Evolutionary conservation across 148 eudicot species (phyloP).

Genomic region (Rhododendron simsii): DNA sequence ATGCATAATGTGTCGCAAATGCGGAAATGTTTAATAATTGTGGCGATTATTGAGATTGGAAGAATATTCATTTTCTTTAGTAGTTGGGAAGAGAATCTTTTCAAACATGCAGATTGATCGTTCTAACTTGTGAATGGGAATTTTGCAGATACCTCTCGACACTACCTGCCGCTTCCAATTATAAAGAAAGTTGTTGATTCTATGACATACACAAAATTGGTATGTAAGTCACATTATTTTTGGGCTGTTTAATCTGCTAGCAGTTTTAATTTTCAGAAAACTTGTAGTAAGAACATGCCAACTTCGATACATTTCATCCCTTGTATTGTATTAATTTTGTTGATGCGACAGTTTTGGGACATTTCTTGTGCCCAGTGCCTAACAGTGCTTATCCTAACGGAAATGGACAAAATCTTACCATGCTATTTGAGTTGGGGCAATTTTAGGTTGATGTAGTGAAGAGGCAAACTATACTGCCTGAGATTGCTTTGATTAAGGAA

Average conservation of each 20-base stretch:
- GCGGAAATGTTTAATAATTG: not conserved
- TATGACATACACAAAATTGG: constrained; percentile 90
- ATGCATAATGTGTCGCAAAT: not conserved
- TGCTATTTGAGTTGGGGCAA: not conserved
- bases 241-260: not conserved
- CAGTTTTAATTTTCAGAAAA: not conserved
- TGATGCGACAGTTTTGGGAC: not conserved
- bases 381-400: not conserved
- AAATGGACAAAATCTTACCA: not conserved
- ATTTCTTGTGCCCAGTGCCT: not conserved
- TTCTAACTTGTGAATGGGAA: constrained; percentile 8
- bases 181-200: constrained; percentile 92
- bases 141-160: constrained; percentile 87
- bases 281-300: not conserved
- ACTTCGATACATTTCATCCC: not conserved
- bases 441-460: not conserved
- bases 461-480: not conserved
- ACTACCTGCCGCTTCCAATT: constrained; percentile 65
- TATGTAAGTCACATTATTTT: constrained; percentile 25
- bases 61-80: not conserved
- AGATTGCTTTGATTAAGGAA: not conserved
- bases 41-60: not conserved
- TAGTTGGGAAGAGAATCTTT: not conserved
- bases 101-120: not conserved
- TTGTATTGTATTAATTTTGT: not conserved